phyloP scores from a whole-genome alignment of 306 rosid genomes.

The Quercus variabilis region DNA sequence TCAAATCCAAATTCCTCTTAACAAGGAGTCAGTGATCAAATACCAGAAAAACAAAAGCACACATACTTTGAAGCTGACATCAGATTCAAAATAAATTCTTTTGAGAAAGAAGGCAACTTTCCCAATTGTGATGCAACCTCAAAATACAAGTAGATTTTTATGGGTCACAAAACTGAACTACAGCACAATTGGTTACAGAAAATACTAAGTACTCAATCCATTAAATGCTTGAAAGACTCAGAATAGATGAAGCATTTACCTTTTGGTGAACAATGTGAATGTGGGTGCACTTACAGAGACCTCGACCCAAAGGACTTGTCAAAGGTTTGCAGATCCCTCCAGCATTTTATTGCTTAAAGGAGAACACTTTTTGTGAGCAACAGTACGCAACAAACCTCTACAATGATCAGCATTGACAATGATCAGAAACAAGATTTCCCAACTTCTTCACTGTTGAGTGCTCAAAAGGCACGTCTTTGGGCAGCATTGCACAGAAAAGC shows the following conservation, averaged over 20 bases:
- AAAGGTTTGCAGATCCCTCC: constrained; percentile 9
- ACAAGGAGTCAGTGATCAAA: constrained; percentile 27
- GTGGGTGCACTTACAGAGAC: constrained; percentile 24
- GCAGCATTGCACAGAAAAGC: neutral
- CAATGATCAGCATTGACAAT: neutral
- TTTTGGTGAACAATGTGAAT: constrained; percentile 4
- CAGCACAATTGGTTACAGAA: neutral
- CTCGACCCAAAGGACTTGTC: constrained; percentile 21
- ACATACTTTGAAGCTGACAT: neutral
- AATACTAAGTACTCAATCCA: neutral
- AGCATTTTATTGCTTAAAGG: constrained; percentile 14
- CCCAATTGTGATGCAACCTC: neutral
- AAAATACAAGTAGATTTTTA: neutral
- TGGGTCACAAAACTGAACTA: neutral
- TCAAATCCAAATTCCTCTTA: constrained; percentile 8
- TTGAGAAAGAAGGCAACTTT: neutral
- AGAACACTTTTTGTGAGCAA: constrained; percentile 1
- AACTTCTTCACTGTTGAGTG: neutral
- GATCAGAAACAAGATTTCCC: neutral
- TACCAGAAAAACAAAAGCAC: neutral
- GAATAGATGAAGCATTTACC: constrained; percentile 1
- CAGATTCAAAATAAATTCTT: neutral
- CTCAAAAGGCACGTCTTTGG: neutral
- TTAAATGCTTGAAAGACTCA: constrained; percentile 13
- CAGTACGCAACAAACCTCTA: constrained; percentile 1